Base-by-base conservation (phyloP, 2,329 filamentous ascomycete species). In the Cordyceps cateniannulata region DNA sequence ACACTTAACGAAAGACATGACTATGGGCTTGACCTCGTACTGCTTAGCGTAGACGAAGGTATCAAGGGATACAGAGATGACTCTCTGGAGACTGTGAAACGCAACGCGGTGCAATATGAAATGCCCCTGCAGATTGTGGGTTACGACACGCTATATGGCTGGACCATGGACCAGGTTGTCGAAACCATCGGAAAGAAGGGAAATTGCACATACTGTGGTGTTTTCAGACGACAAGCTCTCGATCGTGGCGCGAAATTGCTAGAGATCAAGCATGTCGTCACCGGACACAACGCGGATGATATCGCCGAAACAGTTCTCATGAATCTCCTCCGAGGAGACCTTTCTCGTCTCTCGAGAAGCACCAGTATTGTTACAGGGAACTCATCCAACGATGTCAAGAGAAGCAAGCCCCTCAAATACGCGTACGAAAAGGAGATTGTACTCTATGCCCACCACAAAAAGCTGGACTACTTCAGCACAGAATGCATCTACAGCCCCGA, bases 401-500 rank as follows among this genome's bases (percentile, higher is more conserved):
- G 95, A 65, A 96, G 91, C 76, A 99, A 99, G 76, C 95, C 95
- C 16, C 81, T 99, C 50, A 98, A 99, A 74, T 99, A 98, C 72
- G 93, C 93, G 1, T 99, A 98, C 71, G 95, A 99, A 72, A 99
- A 99, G 77, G 95, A 99, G 72, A 99, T 99, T 66, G 95, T 99
- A 20, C 81, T 99, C 6, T 99, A 99, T 71, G 95, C 95, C 5
- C 91, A 98, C 71, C 92, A 99, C 78, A 96, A 95, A 75, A 93
- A 93, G 73, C 81, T 99, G 65, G 93, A 98, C 72, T 99, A 99
- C 76, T 99, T 99, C 76, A 96, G 88, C 69, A 99, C 95, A 0
- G 95, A 99, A 76, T 99, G 95, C 79, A 92, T 99, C 63, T 99
- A 99, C 78, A 96, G 91, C 59, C 95, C 95, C 0, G 95, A 99